A percentile compares a stretch with the other conserved stretches of the same genome.
Evolutionary conservation across 1,284 basidiomycete genomes (phyloP).

Genomic region (Apiotrichum mycotoxinovorans): DNA sequence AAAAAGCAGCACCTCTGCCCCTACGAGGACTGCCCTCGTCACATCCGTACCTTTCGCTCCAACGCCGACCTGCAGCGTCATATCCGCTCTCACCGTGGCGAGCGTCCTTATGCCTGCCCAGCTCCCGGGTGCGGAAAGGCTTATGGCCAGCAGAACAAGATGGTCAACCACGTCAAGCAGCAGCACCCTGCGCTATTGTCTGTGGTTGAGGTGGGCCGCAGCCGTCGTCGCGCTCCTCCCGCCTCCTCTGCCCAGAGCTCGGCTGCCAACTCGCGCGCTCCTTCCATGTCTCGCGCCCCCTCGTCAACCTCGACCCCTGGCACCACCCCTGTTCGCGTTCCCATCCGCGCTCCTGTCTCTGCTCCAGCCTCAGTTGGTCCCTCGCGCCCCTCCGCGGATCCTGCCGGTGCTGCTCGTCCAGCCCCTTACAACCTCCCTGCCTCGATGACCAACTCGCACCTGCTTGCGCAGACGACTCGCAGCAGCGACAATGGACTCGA

Average conservation of each 20-base stretch:
- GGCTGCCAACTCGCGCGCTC: background rate
- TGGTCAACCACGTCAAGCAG: slow-evolving; percentile 26
- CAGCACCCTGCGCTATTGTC: slow-evolving; percentile 17
- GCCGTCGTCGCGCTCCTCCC: slow-evolving; percentile 8
- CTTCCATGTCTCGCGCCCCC: background rate
- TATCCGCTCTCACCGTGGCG: slow-evolving; percentile 21
- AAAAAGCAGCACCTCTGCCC: slow-evolving; percentile 21
- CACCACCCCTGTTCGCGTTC: background rate
- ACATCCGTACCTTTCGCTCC: slow-evolving; percentile 21
- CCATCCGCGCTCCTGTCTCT: background rate
- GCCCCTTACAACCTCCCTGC: slow-evolving; percentile 1
- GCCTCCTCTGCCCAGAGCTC: slow-evolving; percentile 6
- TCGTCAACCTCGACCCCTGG: slow-evolving; percentile 3
- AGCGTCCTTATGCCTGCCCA: slow-evolving; percentile 17
- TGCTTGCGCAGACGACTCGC: background rate
- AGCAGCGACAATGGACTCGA: background rate
- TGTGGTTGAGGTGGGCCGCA: slow-evolving; percentile 13
- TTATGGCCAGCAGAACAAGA: slow-evolving; percentile 27
- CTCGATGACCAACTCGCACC: background rate
- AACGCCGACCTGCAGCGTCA: slow-evolving; percentile 28
- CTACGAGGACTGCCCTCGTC: slow-evolving; percentile 13
- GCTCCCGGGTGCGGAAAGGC: slow-evolving; percentile 17
- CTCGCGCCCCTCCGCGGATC: background rate
- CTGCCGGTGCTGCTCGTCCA: background rate
- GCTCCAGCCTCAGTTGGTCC: background rate